Conservation (phyloP, 768 basidiomycete genomes). For the Leccinum pellstonianum region DNA sequence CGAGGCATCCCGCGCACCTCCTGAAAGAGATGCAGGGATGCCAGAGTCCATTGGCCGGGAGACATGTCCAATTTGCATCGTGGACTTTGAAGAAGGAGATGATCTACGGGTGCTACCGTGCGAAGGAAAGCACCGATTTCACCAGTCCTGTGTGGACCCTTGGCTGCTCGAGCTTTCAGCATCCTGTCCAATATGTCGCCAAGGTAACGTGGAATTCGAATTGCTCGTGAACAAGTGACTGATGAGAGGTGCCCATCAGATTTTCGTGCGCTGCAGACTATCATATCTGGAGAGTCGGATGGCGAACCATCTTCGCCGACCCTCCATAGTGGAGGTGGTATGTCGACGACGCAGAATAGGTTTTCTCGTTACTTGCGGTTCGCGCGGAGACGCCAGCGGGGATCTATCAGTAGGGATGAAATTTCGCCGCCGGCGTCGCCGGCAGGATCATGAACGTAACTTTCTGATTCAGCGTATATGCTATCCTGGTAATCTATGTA, state of each 20-base stretch:
- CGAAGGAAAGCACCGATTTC: constrained; percentile 88
- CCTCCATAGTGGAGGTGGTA: constrained; percentile 16
- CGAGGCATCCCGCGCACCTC: background rate
- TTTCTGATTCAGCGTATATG: background rate
- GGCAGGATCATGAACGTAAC: constrained; percentile 10
- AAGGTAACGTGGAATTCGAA: constrained; percentile 51
- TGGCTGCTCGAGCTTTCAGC: constrained; percentile 90
- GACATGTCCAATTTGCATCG: constrained; percentile 93
- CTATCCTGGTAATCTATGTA: background rate
- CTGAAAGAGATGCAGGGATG: constrained; percentile 40
- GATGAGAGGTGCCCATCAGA: constrained; percentile 35
- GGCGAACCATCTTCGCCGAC: constrained; percentile 9
- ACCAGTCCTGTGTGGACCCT: constrained; percentile 86
- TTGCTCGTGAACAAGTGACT: background rate
- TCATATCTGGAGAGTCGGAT: constrained; percentile 40
- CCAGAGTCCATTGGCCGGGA: constrained; percentile 74
- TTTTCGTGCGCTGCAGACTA: constrained; percentile 60
- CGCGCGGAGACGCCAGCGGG: constrained; percentile 48
- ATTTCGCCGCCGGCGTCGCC: constrained; percentile 11
- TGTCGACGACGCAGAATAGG: constrained; percentile 35
- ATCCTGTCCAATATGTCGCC: constrained; percentile 89
- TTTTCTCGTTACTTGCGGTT: constrained; percentile 60
- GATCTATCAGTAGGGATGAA: constrained; percentile 34
- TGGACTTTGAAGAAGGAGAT: constrained; percentile 93
- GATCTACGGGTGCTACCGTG: constrained; percentile 89